These are phyloP conservation scores for Abrus pulchellus DNA, from an alignment of 306 rosid species.

Conservation along the genomic window DNA sequence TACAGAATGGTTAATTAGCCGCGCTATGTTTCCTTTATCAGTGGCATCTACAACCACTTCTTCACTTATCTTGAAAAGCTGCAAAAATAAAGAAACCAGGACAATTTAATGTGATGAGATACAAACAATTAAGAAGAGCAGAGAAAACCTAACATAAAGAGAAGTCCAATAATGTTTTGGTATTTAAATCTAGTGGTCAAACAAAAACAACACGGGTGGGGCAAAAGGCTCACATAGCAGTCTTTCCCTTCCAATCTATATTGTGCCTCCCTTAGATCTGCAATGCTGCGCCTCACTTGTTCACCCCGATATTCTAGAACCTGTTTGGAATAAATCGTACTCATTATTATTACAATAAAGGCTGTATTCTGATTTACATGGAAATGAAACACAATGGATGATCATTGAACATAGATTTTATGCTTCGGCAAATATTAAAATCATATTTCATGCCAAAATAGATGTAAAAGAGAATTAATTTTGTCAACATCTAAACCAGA, in stretches of 20 bases:
- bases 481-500: constrained; percentile 15
- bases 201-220: neutral
- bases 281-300: constrained; percentile 80
- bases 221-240: constrained; percentile 80
- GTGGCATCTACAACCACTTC: constrained; percentile 95
- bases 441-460: constrained; percentile 1
- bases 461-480: constrained; percentile 24
- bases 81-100: constrained; percentile 43
- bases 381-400: constrained; percentile 40
- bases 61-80: constrained; percentile 93
- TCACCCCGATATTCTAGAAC: constrained; percentile 97
- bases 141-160: neutral
- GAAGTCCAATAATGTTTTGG: constrained; percentile 11
- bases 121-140: constrained; percentile 13
- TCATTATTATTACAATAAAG: constrained; percentile 37
- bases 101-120: constrained; percentile 17
- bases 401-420: constrained; percentile 4
- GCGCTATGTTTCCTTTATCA: constrained; percentile 91
- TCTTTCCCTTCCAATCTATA: constrained; percentile 86
- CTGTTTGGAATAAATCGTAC: constrained; percentile 50
- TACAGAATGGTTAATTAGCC: constrained; percentile 91
- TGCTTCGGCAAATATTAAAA: neutral
- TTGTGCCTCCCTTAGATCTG: constrained; percentile 84
- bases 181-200: neutral
- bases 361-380: constrained; percentile 34